Conservation (phyloP, 2,329 filamentous ascomycete species). For the Xylaria sp. region DNA sequence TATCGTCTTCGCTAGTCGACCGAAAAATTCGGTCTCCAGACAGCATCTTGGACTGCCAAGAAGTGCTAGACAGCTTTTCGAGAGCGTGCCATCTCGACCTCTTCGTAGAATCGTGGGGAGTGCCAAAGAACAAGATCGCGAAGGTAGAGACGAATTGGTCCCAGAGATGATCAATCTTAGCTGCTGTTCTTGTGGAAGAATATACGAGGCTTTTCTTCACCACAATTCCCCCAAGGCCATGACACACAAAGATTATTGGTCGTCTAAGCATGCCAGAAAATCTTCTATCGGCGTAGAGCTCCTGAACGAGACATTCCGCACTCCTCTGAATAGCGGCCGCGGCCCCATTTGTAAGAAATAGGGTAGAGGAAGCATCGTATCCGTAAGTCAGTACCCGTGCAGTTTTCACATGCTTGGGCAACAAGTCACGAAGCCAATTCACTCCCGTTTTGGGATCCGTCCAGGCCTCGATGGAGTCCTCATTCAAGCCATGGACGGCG, state of each 20-base stretch:
- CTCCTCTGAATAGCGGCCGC: constrained; percentile 41
- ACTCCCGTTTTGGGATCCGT: constrained; percentile 43
- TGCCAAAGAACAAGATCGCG: constrained; percentile 32
- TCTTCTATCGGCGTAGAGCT: constrained; percentile 47
- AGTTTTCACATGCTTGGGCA: constrained; percentile 40
- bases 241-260: constrained; percentile 53
- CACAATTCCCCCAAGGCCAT: constrained; percentile 52
- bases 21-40: constrained; percentile 13
- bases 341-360: constrained; percentile 38
- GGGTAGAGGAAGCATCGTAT: constrained; percentile 40
- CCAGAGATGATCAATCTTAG: constrained; percentile 44
- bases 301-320: constrained; percentile 47
- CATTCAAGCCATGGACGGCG: constrained; percentile 50
- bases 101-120: constrained; percentile 23
- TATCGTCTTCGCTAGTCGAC: constrained; percentile 9
- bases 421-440: constrained; percentile 49
- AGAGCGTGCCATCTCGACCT: constrained; percentile 17
- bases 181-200: constrained; percentile 38
- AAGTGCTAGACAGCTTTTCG: constrained; percentile 8
- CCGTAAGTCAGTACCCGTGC: constrained; percentile 45
- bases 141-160: constrained; percentile 45
- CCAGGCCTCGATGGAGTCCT: constrained; percentile 47
- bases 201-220: constrained; percentile 49
- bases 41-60: constrained; percentile 15
- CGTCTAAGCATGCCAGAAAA: constrained; percentile 41